Base-by-base conservation (phyloP, 768 basidiomycete genomes). In the Panaeolus papilionaceus region DNA sequence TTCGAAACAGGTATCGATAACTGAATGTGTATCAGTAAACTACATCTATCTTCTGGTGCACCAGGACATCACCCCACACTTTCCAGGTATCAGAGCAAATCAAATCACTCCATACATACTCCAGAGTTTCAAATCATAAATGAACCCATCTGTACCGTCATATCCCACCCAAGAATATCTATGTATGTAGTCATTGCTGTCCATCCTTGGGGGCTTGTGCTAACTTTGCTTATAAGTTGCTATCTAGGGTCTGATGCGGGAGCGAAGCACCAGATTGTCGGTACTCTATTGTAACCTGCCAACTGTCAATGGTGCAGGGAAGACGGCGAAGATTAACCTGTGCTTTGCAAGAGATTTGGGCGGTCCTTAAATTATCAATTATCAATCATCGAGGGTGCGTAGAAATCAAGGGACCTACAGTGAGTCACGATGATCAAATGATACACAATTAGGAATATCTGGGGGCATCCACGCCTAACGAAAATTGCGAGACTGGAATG, bases 31-130 rank as follows among this genome's bases (percentile, higher is more conserved):
- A 58, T 28, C 54, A 58, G 1, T 2, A 33, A 58, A 18, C 4
- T 1, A 58, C 33, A 37, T 16, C 4, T 10, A 33, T 5, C 33
- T 14, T 3, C 54, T 14, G 54, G 14, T 58, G 14, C 8, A 58
- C 54, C 54, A 28, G 54, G 14, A 58, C 33, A 58, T 58, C 54
- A 16, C 33, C 54, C 54, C 54, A 58, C 28, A 58, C 54, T 58
- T 9, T 23, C 47, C 26, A 28, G 20, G 14, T 58, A 58, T 58
- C 54, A 58, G 9, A 51, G 20, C 20, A 51, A 23, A 51, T 51
- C 47, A 51, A 51, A 18, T 51, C 45, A 47, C 45, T 47, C 16
- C 18, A n/a, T 4, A n/a, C 16, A 33, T 33, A 2, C 33, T 33
- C 33, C 33, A 33, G 33, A 33, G 33, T 33, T 33, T 16, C 7